Percentiles rank a stretch among this genome's conserved stretches.
These are phyloP conservation scores for Suillus spraguei DNA, from an alignment of 768 basidiomycete genomes.

Conservation along the genomic window DNA sequence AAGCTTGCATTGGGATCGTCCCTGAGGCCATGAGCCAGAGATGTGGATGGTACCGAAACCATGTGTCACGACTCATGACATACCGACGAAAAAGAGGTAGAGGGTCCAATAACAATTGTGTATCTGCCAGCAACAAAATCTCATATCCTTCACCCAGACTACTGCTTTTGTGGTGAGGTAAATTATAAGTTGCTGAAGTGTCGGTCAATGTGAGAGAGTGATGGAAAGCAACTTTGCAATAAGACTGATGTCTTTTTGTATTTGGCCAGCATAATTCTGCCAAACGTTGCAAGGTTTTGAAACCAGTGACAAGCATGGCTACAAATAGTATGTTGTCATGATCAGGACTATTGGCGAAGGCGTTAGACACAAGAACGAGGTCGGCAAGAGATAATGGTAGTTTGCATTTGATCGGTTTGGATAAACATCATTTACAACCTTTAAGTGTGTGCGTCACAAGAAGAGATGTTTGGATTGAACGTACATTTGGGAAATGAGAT, in stretches of 20 bases:
- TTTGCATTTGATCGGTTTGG: background rate
- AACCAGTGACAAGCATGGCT: constrained; percentile 27
- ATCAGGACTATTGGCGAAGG: background rate
- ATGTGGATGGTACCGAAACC: too few species aligned
- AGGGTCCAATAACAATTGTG: too few species aligned
- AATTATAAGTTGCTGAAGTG: constrained; percentile 19
- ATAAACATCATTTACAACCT: background rate
- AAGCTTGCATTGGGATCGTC: too few species aligned
- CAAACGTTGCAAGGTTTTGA: constrained; percentile 28
- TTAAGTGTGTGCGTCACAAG: background rate
- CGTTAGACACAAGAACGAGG: background rate
- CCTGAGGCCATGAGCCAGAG: too few species aligned
- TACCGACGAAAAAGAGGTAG: too few species aligned
- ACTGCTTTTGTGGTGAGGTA: constrained; percentile 44
- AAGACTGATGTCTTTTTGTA: background rate
- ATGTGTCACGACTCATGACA: too few species aligned
- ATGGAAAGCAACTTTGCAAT: constrained; percentile 22
- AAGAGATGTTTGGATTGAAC: fast-evolving
- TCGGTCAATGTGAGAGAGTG: constrained; percentile 11
- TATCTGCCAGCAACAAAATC: constrained; percentile 9
- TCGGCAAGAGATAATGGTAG: background rate
- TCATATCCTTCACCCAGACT: constrained; percentile 22
- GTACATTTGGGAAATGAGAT: too few species aligned
- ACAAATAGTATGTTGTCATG: constrained; percentile 32
- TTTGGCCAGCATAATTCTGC: constrained; percentile 34